Evolutionary conservation across 257 asterid species (phyloP).

Genomic region (Scutellaria minor): DNA sequence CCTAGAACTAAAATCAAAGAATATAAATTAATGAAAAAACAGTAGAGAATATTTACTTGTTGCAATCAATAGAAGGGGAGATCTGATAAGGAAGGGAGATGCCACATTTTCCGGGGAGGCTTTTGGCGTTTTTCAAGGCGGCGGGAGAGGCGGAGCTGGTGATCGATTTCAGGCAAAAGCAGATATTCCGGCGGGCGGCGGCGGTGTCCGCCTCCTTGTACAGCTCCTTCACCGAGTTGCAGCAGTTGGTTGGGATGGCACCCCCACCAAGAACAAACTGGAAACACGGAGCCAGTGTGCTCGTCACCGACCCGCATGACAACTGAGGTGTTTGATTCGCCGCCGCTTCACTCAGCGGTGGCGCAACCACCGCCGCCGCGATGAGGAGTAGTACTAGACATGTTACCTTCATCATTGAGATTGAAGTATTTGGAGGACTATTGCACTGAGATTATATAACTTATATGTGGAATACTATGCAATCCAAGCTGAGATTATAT

Average conservation of each 20-base stretch:
- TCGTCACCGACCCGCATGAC: constrained; percentile 45
- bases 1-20: not conserved
- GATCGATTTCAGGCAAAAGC: constrained; percentile 49
- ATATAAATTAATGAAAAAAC: not conserved
- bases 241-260: constrained; percentile 39
- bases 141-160: constrained; percentile 40
- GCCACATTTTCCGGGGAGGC: constrained; percentile 55
- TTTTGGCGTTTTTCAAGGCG: constrained; percentile 37
- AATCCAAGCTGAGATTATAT: too few species aligned
- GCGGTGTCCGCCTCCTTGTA: constrained; percentile 38
- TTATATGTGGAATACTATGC: too few species aligned
- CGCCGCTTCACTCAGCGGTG: constrained; percentile 26
- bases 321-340: constrained; percentile 24
- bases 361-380: constrained; percentile 31
- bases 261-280: constrained; percentile 46
- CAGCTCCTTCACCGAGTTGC: constrained; percentile 38
- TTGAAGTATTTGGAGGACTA: too few species aligned
- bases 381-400: constrained; percentile 20
- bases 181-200: constrained; percentile 45
- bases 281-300: constrained; percentile 47
- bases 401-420: constrained; percentile 17
- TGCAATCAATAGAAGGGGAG: constrained; percentile 50
- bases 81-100: constrained; percentile 48
- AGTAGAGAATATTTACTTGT: constrained; percentile 32
- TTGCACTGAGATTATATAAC: too few species aligned